Conservation (phyloP, 305 asterid species). For the Fraxinus sp. region DNA sequence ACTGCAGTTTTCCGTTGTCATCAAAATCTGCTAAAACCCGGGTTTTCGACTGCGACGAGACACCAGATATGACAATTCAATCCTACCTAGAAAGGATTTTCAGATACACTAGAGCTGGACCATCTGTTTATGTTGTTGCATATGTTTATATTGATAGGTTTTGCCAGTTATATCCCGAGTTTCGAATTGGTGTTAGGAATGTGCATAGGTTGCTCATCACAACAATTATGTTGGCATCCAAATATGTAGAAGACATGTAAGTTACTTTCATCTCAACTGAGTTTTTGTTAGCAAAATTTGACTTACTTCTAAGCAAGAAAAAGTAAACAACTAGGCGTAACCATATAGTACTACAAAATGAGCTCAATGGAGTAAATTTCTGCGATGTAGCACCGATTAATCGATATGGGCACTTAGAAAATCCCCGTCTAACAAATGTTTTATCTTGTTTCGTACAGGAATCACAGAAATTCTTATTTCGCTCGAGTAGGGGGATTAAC, state of each 20-base stretch:
- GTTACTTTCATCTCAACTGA: slow-evolving; percentile 20
- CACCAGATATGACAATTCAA: slow-evolving; percentile 77
- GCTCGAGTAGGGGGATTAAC: slow-evolving; percentile 87
- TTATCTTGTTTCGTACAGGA: slow-evolving; percentile 44
- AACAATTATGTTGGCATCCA: slow-evolving; percentile 83
- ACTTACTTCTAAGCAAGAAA: background rate
- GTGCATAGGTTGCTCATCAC: slow-evolving; percentile 83
- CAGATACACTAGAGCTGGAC: slow-evolving; percentile 84
- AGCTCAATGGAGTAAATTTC: background rate
- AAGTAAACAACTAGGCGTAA: background rate
- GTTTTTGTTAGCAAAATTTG: background rate
- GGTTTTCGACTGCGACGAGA: slow-evolving; percentile 67
- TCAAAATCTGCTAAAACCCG: slow-evolving; percentile 37
- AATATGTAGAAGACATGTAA: slow-evolving; percentile 92
- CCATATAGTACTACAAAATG: background rate
- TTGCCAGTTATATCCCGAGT: slow-evolving; percentile 64
- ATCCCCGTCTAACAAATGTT: background rate
- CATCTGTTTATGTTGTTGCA: slow-evolving; percentile 82
- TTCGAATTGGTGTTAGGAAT: slow-evolving; percentile 62
- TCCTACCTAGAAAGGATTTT: slow-evolving; percentile 81
- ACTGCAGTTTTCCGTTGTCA: slow-evolving; percentile 26
- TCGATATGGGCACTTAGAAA: background rate
- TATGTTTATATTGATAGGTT: slow-evolving; percentile 78
- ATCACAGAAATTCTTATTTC: slow-evolving; percentile 79
- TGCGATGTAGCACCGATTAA: background rate